Evolutionary conservation across 257 asterid genomes (phyloP).

Genomic region (Ocimum tenuiflorum): DNA sequence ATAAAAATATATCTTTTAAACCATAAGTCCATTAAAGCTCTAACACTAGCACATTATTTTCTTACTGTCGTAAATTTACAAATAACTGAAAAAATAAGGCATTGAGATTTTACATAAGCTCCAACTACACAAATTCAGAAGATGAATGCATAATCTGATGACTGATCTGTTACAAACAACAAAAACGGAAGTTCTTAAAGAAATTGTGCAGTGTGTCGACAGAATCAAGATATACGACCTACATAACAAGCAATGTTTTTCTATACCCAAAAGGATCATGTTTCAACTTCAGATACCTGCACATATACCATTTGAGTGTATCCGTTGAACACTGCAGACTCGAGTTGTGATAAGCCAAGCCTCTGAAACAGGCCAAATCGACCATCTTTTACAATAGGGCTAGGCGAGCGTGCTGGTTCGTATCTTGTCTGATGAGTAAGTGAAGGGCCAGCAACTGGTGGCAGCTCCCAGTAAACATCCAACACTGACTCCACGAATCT

Average conservation of each 20-base stretch:
- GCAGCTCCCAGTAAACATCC: slow-evolving; percentile 87
- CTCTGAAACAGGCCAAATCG: slow-evolving; percentile 51
- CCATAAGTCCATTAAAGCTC: too few relatives aligned
- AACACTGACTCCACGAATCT: slow-evolving; percentile 80
- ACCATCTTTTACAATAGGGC: slow-evolving; percentile 89
- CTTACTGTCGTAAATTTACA: too few relatives aligned
- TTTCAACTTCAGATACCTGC: slow-evolving; percentile 56
- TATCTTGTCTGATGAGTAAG: slow-evolving; percentile 88
- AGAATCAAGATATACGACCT: not conserved
- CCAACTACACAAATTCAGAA: too few relatives aligned
- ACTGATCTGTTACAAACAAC: not conserved
- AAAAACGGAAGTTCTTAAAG: not conserved
- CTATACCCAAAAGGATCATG: slow-evolving; percentile 13
- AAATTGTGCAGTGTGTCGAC: not conserved
- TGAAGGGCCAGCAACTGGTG: slow-evolving; percentile 95
- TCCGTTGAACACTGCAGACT: slow-evolving; percentile 69
- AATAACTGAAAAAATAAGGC: not conserved
- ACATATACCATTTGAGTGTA: slow-evolving; percentile 93
- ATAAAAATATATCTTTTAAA: too few relatives aligned
- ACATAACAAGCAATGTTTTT: not conserved
- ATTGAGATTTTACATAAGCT: too few relatives aligned
- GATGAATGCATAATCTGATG: not conserved
- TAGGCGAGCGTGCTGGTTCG: slow-evolving; percentile 76
- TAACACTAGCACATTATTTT: too few relatives aligned
- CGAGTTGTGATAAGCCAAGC: slow-evolving; percentile 66